phyloP scores from a whole-genome alignment of 1,284 basidiomycete genomes.

The Boletus smithii region DNA sequence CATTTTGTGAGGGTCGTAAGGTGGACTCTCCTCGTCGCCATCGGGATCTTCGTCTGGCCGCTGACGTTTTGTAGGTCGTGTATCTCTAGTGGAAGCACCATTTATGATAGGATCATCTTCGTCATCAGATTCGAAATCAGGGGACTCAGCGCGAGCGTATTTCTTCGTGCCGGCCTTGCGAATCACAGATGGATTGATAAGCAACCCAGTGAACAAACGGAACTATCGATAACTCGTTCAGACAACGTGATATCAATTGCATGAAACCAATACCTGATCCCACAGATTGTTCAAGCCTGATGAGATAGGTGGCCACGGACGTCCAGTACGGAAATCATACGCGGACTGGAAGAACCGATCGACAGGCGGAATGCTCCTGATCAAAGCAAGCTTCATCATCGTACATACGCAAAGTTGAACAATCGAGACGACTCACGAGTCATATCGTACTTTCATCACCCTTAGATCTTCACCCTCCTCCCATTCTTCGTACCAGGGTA shows the following conservation, averaged over 20 bases:
- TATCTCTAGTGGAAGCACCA: conserved; percentile 2
- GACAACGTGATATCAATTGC: background rate
- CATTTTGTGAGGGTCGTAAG: conserved; percentile 37
- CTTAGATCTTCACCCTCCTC: conserved; percentile 48
- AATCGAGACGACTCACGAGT: conserved; percentile 40
- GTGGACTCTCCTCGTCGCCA: conserved; percentile 33
- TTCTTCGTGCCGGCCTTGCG: conserved; percentile 31
- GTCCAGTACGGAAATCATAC: conserved; percentile 51
- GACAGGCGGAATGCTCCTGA: conserved; percentile 40
- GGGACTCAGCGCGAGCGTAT: conserved; percentile 23
- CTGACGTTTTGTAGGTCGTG: conserved; percentile 23
- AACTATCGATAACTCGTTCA: conserved; percentile 40
- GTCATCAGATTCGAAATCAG: conserved; percentile 28
- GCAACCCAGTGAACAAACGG: conserved; percentile 52
- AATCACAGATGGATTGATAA: conserved; percentile 38
- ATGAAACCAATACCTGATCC: conserved; percentile 48
- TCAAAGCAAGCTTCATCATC: conserved; percentile 1
- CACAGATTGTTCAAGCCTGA: conserved; percentile 49
- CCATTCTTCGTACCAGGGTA: conserved; percentile 67
- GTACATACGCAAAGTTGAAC: background rate
- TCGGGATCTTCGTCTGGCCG: conserved; percentile 9
- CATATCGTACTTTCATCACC: conserved; percentile 32
- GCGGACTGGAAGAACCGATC: conserved; percentile 58
- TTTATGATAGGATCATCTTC: conserved; percentile 21
- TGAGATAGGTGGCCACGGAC: conserved; percentile 48